Percentiles rank a stretch among this genome's conserved stretches.
Evolutionary conservation across 176 grass and related monocot genomes (phyloP).

Genomic region (Carex pumila): DNA sequence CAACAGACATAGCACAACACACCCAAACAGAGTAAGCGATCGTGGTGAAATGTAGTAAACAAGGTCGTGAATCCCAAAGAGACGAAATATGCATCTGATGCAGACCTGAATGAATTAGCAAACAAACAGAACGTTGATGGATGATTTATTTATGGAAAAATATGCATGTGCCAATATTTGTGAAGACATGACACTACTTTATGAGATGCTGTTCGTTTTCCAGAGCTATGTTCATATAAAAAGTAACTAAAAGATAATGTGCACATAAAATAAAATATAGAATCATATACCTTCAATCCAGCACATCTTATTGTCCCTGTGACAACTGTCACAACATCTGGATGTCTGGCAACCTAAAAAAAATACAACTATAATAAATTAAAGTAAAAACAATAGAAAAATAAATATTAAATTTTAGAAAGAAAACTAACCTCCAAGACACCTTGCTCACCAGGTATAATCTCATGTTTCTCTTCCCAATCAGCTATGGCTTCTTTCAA

Average conservation of each 20-base stretch:
- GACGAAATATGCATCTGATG: too few relatives aligned
- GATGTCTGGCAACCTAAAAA: conserved; percentile 79
- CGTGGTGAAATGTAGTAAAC: too few relatives aligned
- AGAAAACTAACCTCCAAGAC: conserved; percentile 54
- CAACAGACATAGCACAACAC: too few relatives aligned
- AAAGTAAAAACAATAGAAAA: not conserved
- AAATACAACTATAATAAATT: conserved; percentile 3
- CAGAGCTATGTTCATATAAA: not conserved
- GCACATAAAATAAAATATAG: too few relatives aligned
- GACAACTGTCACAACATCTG: conserved; percentile 82
- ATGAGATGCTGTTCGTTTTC: not conserved
- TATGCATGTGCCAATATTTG: not conserved
- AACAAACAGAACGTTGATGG: too few relatives aligned
- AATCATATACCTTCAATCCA: conserved; percentile 85
- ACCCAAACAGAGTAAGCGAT: too few relatives aligned
- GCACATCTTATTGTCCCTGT: conserved; percentile 97
- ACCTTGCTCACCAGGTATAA: conserved; percentile 97
- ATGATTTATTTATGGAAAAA: too few relatives aligned
- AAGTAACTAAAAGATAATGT: not conserved
- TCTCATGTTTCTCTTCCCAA: conserved; percentile 82
- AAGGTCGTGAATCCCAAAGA: too few relatives aligned
- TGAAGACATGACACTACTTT: too few relatives aligned
- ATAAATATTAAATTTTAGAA: not conserved
- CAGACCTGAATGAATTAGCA: too few relatives aligned
- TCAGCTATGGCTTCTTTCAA: conserved; percentile 92